Conservation (phyloP, 2,329 filamentous ascomycete species). For the Fusarium oxysporum region DNA sequence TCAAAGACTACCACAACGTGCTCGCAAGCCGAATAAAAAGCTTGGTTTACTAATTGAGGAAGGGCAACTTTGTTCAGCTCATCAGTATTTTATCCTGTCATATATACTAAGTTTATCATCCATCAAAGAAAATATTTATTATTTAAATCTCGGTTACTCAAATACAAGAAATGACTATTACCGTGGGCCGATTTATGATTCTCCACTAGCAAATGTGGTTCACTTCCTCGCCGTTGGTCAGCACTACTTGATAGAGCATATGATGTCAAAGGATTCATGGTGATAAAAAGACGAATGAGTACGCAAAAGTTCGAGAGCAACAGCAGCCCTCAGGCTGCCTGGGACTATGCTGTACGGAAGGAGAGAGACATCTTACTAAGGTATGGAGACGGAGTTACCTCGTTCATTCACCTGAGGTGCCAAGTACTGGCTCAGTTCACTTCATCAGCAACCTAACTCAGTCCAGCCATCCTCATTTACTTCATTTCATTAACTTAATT, state of each 20-base stretch:
- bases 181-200: neutral
- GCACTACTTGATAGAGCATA: constrained; percentile 1
- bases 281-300: neutral
- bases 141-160: constrained; percentile 11
- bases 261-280: constrained; percentile 9
- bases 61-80: neutral
- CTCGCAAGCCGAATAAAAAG: neutral
- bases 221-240: neutral
- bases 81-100: neutral
- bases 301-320: neutral
- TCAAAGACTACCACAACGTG: neutral
- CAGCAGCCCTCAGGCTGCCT: neutral
- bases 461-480: no score
- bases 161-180: neutral
- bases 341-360: neutral
- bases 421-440: neutral
- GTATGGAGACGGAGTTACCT: neutral
- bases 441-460: neutral
- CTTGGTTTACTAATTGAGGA: neutral
- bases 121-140: neutral
- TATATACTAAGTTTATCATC: neutral
- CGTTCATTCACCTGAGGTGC: neutral
- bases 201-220: constrained; percentile 3
- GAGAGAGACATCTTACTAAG: neutral
- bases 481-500: neutral